phyloP scores from a whole-genome alignment of 2,329 filamentous ascomycete species.

The Trichoderma harzianum region DNA sequence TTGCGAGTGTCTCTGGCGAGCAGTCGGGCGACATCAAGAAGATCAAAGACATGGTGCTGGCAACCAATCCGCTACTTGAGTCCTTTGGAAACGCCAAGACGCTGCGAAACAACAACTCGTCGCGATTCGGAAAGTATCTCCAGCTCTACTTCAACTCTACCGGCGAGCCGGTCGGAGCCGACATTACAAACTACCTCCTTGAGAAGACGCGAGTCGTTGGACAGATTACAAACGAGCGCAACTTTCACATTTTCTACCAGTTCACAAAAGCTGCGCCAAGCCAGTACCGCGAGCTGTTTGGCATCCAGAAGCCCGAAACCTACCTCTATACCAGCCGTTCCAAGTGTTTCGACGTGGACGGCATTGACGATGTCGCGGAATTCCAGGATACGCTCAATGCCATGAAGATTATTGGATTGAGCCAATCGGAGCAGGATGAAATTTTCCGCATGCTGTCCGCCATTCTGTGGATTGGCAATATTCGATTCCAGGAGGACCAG shows the following conservation, averaged over 20 bases:
- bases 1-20: conserved; percentile 91
- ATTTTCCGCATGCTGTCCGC: conserved; percentile 94
- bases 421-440: conserved; percentile 85
- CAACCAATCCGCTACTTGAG: conserved; percentile 93
- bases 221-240: conserved; percentile 91
- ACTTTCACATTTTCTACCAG: conserved; percentile 99
- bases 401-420: conserved; percentile 90
- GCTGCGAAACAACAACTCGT: conserved; percentile 97
- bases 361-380: conserved; percentile 87
- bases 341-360: conserved; percentile 90
- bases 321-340: conserved; percentile 93
- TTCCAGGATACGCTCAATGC: conserved; percentile 88
- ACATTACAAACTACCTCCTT: conserved; percentile 96
- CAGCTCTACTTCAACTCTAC: conserved; percentile 92
- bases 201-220: conserved; percentile 95
- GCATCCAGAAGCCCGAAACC: conserved; percentile 85
- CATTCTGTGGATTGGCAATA: conserved; percentile 91
- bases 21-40: conserved; percentile 83
- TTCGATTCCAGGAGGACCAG: conserved; percentile 86
- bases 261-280: conserved; percentile 93
- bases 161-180: conserved; percentile 90
- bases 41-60: conserved; percentile 99
- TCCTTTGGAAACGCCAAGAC: conserved; percentile 99
- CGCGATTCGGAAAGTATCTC: conserved; percentile 95
- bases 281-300: conserved; percentile 81